Evolutionary conservation across 805 yeast genomes (phyloP).

Genomic region (Peterozyma toletana): DNA sequence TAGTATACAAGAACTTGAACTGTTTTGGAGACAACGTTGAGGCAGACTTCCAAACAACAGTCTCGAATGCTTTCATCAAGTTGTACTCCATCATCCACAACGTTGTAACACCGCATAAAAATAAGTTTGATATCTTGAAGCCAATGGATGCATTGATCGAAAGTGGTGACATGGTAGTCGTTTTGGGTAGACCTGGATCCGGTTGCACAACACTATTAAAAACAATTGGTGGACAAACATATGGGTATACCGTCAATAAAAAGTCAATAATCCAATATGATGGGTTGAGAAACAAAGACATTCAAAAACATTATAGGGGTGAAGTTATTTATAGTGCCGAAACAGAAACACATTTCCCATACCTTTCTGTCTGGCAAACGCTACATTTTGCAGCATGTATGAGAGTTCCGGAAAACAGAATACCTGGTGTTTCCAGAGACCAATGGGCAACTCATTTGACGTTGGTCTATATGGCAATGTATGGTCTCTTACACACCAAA

Average conservation of each 20-base stretch:
- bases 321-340: conserved; percentile 50
- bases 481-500: conserved; percentile 48
- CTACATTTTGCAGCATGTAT: conserved; percentile 47
- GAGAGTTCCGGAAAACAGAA: conserved; percentile 50
- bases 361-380: conserved; percentile 48
- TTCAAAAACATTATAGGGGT: conserved; percentile 37
- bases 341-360: conserved; percentile 51
- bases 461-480: conserved; percentile 43
- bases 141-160: conserved; percentile 45
- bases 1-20: conserved; percentile 49
- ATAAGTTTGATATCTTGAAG: conserved; percentile 37
- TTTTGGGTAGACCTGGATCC: conserved; percentile 54
- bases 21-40: conserved; percentile 56
- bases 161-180: conserved; percentile 49
- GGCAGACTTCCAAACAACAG: conserved; percentile 62
- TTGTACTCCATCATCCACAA: conserved; percentile 11
- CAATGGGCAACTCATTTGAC: conserved; percentile 36
- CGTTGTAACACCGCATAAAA: conserved; percentile 9
- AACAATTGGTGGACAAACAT: conserved; percentile 37
- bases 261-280: conserved; percentile 41
- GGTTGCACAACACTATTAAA: conserved; percentile 55
- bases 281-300: conserved; percentile 38
- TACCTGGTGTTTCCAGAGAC: conserved; percentile 34
- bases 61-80: conserved; percentile 33
- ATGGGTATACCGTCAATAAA: conserved; percentile 43